Evolutionary conservation across 2,329 filamentous ascomycete species (phyloP).

Genomic region (Fusarium praegraminearum): DNA sequence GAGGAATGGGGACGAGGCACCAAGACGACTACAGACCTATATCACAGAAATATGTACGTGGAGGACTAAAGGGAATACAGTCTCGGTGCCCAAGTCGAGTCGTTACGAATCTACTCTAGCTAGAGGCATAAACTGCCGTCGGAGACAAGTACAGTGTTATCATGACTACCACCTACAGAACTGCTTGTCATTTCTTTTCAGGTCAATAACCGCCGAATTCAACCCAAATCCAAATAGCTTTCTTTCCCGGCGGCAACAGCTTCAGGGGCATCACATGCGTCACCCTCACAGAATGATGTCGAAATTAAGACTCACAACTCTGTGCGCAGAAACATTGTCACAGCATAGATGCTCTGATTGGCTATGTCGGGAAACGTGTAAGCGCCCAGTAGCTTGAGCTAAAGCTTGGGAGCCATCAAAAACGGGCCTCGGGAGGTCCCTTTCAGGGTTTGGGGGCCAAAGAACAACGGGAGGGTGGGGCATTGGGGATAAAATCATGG

Average conservation of each 20-base stretch:
- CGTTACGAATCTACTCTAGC: not conserved
- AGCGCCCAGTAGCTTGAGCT: constrained; percentile 45
- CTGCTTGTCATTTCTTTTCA: not conserved
- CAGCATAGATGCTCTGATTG: constrained; percentile 37
- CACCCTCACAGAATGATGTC: constrained; percentile 20
- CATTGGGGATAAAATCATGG: constrained; percentile 29
- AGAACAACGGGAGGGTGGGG: constrained; percentile 22
- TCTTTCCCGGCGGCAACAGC: constrained; percentile 16
- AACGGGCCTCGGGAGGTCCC: constrained; percentile 36
- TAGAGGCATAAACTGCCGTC: not conserved
- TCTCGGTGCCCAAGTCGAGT: not conserved
- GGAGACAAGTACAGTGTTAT: not conserved
- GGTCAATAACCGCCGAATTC: constrained; percentile 12
- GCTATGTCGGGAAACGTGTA: constrained; percentile 37
- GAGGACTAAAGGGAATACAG: not conserved
- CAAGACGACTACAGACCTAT: not conserved
- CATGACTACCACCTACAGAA: not conserved
- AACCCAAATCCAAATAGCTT: not conserved
- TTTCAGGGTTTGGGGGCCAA: constrained; percentile 39
- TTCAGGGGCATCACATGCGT: constrained; percentile 19
- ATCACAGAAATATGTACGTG: not conserved
- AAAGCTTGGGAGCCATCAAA: constrained; percentile 30
- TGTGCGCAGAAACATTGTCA: constrained; percentile 22
- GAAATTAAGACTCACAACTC: constrained; percentile 13
- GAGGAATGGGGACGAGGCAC: constrained; percentile 7